phyloP scores from a whole-genome alignment of 2,329 filamentous ascomycete species.

The Alternaria hordeiaustralica region DNA sequence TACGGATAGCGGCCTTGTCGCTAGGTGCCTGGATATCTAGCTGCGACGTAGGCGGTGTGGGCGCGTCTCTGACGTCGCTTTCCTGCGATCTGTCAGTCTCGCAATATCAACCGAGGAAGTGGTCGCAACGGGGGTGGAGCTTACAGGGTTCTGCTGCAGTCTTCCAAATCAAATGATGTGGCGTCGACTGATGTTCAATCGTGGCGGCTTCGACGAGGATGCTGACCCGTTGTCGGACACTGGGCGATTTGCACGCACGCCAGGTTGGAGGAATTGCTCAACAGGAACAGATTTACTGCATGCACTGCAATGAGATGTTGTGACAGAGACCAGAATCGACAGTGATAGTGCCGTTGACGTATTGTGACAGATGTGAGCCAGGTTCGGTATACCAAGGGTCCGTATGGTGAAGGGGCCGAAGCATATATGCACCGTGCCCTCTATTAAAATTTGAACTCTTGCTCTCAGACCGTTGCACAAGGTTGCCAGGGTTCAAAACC shows the following conservation, averaged over 20 bases:
- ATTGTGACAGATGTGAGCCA: conserved; percentile 9
- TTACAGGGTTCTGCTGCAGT: conserved; percentile 47
- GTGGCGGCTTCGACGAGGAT: conserved; percentile 44
- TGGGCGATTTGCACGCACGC: conserved; percentile 40
- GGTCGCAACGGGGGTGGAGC: conserved; percentile 42
- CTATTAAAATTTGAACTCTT: conserved; percentile 35
- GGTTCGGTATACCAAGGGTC: conserved; percentile 13
- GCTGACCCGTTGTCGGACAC: conserved; percentile 36
- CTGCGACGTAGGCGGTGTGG: conserved; percentile 42
- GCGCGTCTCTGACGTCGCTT: conserved; percentile 28
- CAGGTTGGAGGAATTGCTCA: conserved; percentile 33
- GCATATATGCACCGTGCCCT: conserved; percentile 47
- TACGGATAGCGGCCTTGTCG: conserved; percentile 29
- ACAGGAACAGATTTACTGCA: conserved; percentile 22
- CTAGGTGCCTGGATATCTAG: conserved; percentile 32
- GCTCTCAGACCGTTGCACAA: conserved; percentile 40
- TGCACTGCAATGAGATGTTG: conserved; percentile 12
- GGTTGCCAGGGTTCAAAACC: conserved; percentile 32
- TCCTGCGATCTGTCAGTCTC: conserved; percentile 45
- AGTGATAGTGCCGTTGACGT: conserved; percentile 2
- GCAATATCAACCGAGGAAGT: conserved; percentile 33
- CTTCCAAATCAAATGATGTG: conserved; percentile 43
- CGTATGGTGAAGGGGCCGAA: conserved; percentile 33
- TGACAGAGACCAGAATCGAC: conserved; percentile 7
- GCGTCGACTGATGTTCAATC: conserved; percentile 36